These are phyloP conservation scores for Lagenidium sp. DNA, from an alignment of 352 stramenopile genomes.

Conservation along the genomic window DNA sequence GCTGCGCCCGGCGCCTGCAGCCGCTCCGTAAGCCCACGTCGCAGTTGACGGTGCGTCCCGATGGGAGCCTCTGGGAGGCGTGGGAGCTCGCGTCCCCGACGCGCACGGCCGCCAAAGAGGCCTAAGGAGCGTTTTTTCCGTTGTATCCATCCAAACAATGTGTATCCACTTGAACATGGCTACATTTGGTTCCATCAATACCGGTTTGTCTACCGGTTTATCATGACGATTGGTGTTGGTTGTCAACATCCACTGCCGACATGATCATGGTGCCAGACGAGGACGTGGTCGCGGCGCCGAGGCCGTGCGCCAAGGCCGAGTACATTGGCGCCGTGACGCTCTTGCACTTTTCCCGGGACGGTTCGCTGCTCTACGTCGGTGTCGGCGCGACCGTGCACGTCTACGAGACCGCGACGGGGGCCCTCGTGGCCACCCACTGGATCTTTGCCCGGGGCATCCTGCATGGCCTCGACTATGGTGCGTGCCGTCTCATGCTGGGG, in stretches of 20 bases:
- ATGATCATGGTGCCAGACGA: too few relatives aligned
- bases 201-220: conserved; percentile 1
- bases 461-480: conserved; percentile 58
- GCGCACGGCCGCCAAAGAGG: conserved; percentile 11
- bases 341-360: conserved; percentile 59
- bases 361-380: conserved; percentile 64
- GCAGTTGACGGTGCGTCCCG: neutral
- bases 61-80: conserved; percentile 11
- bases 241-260: too few relatives aligned
- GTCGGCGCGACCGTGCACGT: conserved; percentile 55
- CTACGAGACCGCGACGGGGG: conserved; percentile 41
- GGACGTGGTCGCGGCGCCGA: neutral
- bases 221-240: conserved; percentile 6
- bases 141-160: too few relatives aligned
- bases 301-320: conserved; percentile 42
- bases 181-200: conserved; percentile 6
- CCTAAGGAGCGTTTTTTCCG: too few relatives aligned
- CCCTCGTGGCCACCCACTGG: conserved; percentile 28
- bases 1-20: conserved; percentile 5
- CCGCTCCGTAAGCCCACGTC: conserved; percentile 9
- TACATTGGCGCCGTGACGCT: conserved; percentile 81
- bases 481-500: too few relatives aligned
- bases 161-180: conserved; percentile 8
- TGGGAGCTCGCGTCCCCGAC: conserved; percentile 13
- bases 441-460: conserved; percentile 61